Conservation (phyloP, 768 basidiomycete genomes). For the Dioszegia hungarica region DNA sequence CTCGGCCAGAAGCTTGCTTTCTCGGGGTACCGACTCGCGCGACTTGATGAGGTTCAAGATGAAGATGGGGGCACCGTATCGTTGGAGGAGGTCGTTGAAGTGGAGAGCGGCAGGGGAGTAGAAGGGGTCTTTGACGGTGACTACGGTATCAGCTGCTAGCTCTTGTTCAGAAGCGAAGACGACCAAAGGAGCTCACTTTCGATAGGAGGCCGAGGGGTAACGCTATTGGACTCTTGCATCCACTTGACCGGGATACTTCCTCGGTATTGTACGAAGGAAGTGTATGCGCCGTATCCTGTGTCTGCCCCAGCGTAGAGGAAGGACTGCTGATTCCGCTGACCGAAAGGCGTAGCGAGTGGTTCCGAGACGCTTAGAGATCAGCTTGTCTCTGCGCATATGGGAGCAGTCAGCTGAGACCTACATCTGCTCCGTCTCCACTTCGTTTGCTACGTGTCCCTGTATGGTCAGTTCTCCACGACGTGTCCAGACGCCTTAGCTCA, state of each 20-base stretch:
- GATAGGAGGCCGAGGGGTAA: conserved; percentile 90
- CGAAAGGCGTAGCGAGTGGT: conserved; percentile 42
- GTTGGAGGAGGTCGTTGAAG: conserved; percentile 81
- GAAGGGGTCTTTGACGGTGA: conserved; percentile 90
- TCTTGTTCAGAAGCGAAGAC: not conserved
- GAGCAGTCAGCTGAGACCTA: conserved; percentile 8
- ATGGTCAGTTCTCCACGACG: not conserved
- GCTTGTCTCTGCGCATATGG: not conserved
- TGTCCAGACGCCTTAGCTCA: conserved; percentile 40
- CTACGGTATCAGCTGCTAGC: conserved; percentile 51
- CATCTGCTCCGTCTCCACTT: conserved; percentile 98
- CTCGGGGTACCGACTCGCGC: conserved; percentile 54
- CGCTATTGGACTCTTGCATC: conserved; percentile 86
- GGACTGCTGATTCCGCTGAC: not conserved
- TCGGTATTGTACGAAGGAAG: conserved; percentile 92
- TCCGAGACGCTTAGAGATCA: conserved; percentile 40
- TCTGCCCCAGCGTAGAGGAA: not conserved
- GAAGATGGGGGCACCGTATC: conserved; percentile 84
- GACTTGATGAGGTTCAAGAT: conserved; percentile 89
- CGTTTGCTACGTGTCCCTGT: conserved; percentile 95
- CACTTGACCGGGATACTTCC: conserved; percentile 95
- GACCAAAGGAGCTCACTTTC: conserved; percentile 62
- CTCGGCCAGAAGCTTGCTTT: conserved; percentile 82
- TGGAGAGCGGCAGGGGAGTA: conserved; percentile 88
- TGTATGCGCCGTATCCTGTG: conserved; percentile 66